Evolutionary conservation across 192 early-diverging fungal species (phyloP).

Genomic region (Backusella luteola): DNA sequence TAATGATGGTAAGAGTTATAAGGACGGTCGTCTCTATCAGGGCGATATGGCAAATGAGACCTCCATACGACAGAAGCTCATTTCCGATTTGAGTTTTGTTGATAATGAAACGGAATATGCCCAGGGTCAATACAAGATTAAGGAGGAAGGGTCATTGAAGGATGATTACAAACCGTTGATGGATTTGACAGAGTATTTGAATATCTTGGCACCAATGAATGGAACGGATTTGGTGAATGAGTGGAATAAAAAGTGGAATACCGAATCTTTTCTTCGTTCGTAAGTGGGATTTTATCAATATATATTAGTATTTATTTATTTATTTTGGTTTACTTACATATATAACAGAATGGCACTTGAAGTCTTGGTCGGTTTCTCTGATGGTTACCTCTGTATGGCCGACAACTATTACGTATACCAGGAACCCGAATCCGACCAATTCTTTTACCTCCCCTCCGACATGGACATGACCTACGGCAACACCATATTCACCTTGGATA

Average conservation of each 20-base stretch:
- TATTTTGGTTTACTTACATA: neutral
- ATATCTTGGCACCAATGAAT: conserved; percentile 6
- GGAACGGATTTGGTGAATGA: neutral
- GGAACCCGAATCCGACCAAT: neutral
- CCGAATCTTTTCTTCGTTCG: conserved; percentile 10
- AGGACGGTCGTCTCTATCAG: conserved; percentile 15
- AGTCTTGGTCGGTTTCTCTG: conserved; percentile 8
- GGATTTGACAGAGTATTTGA: conserved; percentile 13
- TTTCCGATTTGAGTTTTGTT: conserved; percentile 10
- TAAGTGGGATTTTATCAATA: neutral
- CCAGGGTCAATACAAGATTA: conserved; percentile 7
- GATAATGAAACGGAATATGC: neutral
- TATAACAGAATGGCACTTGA: conserved; percentile 12
- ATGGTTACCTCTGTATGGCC: conserved; percentile 15
- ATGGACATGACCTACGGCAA: conserved; percentile 20
- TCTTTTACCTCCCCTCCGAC: conserved; percentile 18
- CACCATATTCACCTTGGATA: neutral
- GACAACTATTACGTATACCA: conserved; percentile 25
- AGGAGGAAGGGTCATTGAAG: neutral
- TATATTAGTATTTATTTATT: too few species aligned
- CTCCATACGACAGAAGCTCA: neutral
- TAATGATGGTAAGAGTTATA: neutral
- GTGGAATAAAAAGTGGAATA: conserved; percentile 16
- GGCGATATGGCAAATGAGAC: neutral
- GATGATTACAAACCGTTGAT: neutral